Base-by-base conservation (phyloP, 1,139 yeast species). In the Cylindricascospora bacillispora region DNA sequence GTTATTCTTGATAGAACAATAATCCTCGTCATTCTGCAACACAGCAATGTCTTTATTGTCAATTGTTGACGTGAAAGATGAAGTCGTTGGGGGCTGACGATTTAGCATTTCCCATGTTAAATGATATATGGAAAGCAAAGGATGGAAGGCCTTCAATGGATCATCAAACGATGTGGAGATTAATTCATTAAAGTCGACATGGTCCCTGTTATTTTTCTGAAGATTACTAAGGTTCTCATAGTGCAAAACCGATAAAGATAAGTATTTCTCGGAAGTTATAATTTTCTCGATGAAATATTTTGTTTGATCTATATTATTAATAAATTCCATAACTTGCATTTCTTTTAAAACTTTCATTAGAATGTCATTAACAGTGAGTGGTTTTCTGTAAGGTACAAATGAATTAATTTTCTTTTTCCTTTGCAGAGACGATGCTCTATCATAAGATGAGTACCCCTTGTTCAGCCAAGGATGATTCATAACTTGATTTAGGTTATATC, bases 401-500 rank as follows among this genome's bases (percentile, higher is more conserved):
- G 74, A 72, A 4, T 73, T 66, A 4, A 81, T 76, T 0, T 76
- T 70, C 26, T 68, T 69, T 35, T 81, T 93, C n/a, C n/a, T n/a
- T n/a, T n/a, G n/a, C n/a, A n/a, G n/a, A n/a, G n/a, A n/a, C n/a
- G n/a, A n/a, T n/a, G n/a, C n/a, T n/a, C n/a, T n/a, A n/a, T n/a
- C n/a, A n/a, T n/a, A n/a, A n/a, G n/a, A n/a, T 10, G 21, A 18
- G 49, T 70, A 81, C n/a, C 95, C 95, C 49, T 73, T 74, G 35
- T 66, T 67, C 81, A 89, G 78, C 98, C 98, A 89, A 4, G 94
- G 95, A 47, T 89, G 97, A 35, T 67, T 63, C 43, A 80, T 66
- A 5, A 89, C 81, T 46, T 85, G 94, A 33, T 66, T 63, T 36
- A 89, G 62, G 0, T 79, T 58, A 1, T 94, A 94, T 46, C 98